Evolutionary conservation across 345 rosid species (phyloP), one percentile per base, ranked within the genome.

Genomic region (Rhizophora apiculata): DNA sequence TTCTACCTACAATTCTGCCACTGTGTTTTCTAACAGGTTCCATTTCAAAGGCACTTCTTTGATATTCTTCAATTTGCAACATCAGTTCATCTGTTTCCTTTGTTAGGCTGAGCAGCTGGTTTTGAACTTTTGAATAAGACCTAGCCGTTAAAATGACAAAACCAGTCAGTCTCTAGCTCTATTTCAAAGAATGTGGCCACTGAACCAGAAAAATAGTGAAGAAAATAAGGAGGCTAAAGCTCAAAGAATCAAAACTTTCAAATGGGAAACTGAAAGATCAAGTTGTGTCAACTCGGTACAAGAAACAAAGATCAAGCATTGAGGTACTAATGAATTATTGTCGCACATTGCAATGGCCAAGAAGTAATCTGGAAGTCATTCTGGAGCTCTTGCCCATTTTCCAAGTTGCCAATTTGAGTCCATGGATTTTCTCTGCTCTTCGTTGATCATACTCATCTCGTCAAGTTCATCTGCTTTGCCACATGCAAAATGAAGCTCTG

Each of bases 371-470:
- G 85, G 51, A 67, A 62, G 73, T 71, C 71, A 65, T 72, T 74
- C 53, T 76, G 31, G 22, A 65, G 54, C 30, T 71, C 73, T 10
- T 68, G 31, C 43, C 61, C 71, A 19, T 29, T 65, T 51, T 80
- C 84, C 46, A 70, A 63, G 72, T 72, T 82, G 68, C 52, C 65
- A 54, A 76, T 70, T 67, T 70, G 76, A 68, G 73, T 64, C 56
- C 75, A 39, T 68, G 84, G 68, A 71, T 73, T 71, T 31, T 84
- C 87, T 73, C 36, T 88, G 82, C 74, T 84, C 82, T 67, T 76
- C 79, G 43, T 68, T 78, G 53, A 83, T 74, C 59, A 56, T 60
- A 65, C 31, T 65, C 72, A 85, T 74, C 69, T 89, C 84, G 76
- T 76, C 74, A 71, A 83, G 78, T 54, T 54, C 34, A 46, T 77